Conservation (phyloP, 192 early-diverging fungal genomes). For the Coemansia sp. region DNA sequence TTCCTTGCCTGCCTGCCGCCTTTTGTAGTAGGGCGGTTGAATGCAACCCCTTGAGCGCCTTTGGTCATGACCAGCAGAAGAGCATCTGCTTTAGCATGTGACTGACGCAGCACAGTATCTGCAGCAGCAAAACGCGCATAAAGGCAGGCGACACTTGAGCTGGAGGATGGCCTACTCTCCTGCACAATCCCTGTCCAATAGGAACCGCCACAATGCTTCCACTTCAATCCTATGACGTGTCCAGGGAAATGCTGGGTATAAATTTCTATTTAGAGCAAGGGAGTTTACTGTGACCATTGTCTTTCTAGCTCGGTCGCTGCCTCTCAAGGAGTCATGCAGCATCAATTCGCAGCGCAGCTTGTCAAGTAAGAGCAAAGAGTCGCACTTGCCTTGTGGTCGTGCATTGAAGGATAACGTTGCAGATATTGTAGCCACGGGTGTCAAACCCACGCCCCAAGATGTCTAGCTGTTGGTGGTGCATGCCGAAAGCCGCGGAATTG, state of each 20-base stretch:
- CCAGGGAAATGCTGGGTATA: neutral
- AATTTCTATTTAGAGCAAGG: neutral
- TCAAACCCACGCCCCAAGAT: neutral
- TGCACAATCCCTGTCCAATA: neutral
- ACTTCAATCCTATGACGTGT: neutral
- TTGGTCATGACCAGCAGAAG: neutral
- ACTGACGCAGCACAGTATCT: neutral
- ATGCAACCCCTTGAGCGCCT: neutral
- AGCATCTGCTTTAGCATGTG: slow-evolving; percentile 1
- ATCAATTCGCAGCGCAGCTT: neutral
- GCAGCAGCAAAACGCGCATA: neutral
- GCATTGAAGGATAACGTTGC: neutral
- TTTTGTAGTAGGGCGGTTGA: neutral
- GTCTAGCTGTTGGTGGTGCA: neutral
- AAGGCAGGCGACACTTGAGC: neutral
- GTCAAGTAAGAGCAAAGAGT: neutral
- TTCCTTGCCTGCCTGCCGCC: neutral
- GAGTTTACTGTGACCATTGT: neutral
- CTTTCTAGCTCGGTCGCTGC: neutral
- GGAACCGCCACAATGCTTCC: neutral
- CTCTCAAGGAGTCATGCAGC: neutral
- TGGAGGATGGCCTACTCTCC: neutral
- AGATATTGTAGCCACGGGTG: too few species aligned
- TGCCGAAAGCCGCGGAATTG: neutral
- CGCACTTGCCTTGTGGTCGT: neutral